Conservation (phyloP, 441 rosid species). For the Gossypium davidsonii region DNA sequence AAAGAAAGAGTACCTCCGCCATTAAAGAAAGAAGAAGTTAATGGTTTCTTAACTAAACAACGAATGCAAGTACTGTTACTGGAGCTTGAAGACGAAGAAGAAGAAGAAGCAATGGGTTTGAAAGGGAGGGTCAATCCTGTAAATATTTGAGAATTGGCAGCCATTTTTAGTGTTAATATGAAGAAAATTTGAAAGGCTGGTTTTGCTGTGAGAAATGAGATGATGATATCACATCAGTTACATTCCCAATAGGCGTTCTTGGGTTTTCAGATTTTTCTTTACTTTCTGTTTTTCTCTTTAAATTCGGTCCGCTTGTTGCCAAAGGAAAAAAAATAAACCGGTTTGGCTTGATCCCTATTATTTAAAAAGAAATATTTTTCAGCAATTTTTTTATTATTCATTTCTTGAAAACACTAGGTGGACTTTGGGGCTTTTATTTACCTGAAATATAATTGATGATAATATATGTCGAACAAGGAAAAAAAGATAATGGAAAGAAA, state of each 20-base stretch:
- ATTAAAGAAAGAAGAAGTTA: conserved; percentile 35
- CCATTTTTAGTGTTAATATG: conserved; percentile 25
- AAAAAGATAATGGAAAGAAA: too few relatives aligned
- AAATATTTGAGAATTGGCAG: conserved; percentile 33
- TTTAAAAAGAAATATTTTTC: too few relatives aligned
- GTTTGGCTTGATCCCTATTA: too few relatives aligned
- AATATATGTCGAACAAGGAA: too few relatives aligned
- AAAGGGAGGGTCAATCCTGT: conserved; percentile 32
- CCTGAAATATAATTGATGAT: too few relatives aligned
- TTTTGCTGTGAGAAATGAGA: neutral
- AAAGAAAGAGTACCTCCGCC: conserved; percentile 36
- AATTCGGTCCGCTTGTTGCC: too few relatives aligned
- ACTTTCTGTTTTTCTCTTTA: too few relatives aligned
- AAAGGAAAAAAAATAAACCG: too few relatives aligned
- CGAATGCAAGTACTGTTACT: conserved; percentile 17
- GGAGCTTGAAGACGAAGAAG: conserved; percentile 19
- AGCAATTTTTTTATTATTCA: too few relatives aligned
- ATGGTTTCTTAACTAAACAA: conserved; percentile 30
- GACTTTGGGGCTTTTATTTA: too few relatives aligned
- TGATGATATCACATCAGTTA: neutral
- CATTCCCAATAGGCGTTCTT: neutral
- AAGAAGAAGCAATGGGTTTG: conserved; percentile 24
- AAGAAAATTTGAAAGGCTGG: neutral
- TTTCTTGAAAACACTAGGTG: too few relatives aligned
- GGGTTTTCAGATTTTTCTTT: neutral